Evolutionary conservation across 345 rosid species (phyloP).

Genomic region (Eucalyptus erythrocorys): DNA sequence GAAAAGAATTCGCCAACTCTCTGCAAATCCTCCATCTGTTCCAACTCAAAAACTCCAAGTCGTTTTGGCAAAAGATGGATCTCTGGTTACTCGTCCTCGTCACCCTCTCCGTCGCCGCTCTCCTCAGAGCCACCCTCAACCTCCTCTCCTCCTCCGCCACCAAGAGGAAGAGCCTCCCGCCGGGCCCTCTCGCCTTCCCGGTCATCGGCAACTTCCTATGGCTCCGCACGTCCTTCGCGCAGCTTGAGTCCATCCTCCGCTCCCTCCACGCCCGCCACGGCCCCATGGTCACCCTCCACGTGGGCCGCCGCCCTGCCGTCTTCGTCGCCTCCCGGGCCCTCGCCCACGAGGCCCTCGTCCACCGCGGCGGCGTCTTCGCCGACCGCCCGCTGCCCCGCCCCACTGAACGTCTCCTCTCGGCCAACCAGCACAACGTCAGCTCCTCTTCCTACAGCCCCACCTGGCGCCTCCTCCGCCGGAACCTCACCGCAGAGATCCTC

Average conservation of each 20-base stretch:
- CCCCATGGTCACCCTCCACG: neutral
- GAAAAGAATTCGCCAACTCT: neutral
- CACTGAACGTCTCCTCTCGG: neutral
- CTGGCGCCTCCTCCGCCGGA: neutral
- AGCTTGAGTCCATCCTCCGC: neutral
- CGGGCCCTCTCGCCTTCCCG: neutral
- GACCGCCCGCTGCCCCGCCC: neutral
- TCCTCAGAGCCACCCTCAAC: neutral
- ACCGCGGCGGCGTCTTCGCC: neutral
- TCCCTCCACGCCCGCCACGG: neutral
- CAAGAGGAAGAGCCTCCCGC: neutral
- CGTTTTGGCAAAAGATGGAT: neutral
- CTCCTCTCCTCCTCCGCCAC: neutral
- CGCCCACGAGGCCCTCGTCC: constrained; percentile 2
- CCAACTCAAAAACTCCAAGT: neutral
- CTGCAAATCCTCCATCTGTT: neutral
- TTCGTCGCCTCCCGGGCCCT: neutral
- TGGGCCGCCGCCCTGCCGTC: neutral
- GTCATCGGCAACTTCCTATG: neutral
- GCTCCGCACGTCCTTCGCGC: no score
- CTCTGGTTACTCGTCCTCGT: neutral
- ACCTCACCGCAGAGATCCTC: neutral
- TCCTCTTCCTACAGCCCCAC: neutral
- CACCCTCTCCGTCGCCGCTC: neutral
- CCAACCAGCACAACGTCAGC: neutral